These are phyloP conservation scores for Pilobolus umbonatus DNA, from an alignment of 192 early-diverging fungal genomes.

Conservation along the genomic window DNA sequence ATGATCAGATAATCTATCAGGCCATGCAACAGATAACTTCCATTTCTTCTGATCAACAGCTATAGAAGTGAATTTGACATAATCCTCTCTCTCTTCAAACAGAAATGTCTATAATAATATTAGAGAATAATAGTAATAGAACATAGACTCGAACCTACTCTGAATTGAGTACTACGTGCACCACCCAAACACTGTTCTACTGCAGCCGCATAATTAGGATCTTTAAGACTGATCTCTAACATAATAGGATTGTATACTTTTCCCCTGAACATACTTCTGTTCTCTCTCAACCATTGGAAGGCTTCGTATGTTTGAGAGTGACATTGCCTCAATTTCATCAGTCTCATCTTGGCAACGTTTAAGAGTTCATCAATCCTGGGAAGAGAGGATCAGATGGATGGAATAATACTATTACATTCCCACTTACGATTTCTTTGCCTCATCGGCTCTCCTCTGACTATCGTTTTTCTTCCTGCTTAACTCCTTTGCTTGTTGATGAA, in stretches of 20 bases:
- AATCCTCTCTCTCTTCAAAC: constrained; percentile 73
- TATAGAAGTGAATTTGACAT: constrained; percentile 59
- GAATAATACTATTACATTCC: background rate
- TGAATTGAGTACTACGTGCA: constrained; percentile 38
- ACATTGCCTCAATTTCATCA: constrained; percentile 45
- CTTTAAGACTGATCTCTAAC: constrained; percentile 66
- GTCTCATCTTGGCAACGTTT: constrained; percentile 46
- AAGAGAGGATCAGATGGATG: background rate
- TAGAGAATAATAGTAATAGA: constrained; percentile 4
- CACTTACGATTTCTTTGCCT: constrained; percentile 28
- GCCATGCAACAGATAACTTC: constrained; percentile 59
- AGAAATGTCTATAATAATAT: constrained; percentile 65
- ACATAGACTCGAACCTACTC: too few relatives aligned
- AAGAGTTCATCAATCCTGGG: constrained; percentile 57
- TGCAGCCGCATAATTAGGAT: constrained; percentile 55
- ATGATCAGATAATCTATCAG: constrained; percentile 25
- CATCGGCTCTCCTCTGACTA: constrained; percentile 9
- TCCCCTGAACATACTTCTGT: constrained; percentile 58
- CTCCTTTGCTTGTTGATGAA: constrained; percentile 17
- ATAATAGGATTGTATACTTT: constrained; percentile 70
- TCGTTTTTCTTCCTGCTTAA: constrained; percentile 14
- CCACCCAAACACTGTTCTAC: constrained; percentile 56
- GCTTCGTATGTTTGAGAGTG: constrained; percentile 57
- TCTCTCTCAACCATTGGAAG: constrained; percentile 62
- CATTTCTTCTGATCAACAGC: constrained; percentile 56